Conservation (phyloP, 2,329 filamentous ascomycete genomes). For the Pseudogymnoascus sp. region DNA sequence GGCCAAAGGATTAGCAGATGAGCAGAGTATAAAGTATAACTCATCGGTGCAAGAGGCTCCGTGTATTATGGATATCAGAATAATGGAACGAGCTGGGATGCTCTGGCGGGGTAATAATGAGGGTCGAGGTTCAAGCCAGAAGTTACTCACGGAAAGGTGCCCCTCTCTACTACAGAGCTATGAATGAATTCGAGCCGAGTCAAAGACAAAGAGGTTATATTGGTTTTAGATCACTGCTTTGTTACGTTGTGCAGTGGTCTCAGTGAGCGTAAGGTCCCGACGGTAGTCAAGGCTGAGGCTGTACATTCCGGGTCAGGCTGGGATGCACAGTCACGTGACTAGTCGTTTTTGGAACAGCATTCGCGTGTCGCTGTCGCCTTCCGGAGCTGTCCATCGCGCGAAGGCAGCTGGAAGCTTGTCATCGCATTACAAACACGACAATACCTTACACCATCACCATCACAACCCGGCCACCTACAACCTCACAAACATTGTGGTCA, state of each 20-base stretch:
- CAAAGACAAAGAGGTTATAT: constrained; percentile 1
- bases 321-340: background rate
- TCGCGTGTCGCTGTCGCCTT: constrained; percentile 21
- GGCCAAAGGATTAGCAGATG: background rate
- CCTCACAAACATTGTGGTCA: background rate
- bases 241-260: background rate
- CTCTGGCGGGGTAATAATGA: constrained; percentile 6
- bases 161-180: background rate
- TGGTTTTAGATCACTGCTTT: background rate
- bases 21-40: background rate
- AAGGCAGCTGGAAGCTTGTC: constrained; percentile 13
- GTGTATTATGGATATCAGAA: background rate
- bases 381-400: constrained; percentile 16
- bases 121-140: background rate
- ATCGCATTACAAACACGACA: constrained; percentile 18
- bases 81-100: constrained; percentile 2
- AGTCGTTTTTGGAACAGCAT: background rate
- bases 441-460: constrained; percentile 12
- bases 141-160: background rate
- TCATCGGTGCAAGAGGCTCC: background rate
- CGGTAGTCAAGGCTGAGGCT: background rate
- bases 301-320: constrained; percentile 6
- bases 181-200: background rate
- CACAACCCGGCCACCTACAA: constrained; percentile 10
- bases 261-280: background rate